Base-by-base conservation (phyloP, 208 protist species). In the Phytomonas francai region DNA sequence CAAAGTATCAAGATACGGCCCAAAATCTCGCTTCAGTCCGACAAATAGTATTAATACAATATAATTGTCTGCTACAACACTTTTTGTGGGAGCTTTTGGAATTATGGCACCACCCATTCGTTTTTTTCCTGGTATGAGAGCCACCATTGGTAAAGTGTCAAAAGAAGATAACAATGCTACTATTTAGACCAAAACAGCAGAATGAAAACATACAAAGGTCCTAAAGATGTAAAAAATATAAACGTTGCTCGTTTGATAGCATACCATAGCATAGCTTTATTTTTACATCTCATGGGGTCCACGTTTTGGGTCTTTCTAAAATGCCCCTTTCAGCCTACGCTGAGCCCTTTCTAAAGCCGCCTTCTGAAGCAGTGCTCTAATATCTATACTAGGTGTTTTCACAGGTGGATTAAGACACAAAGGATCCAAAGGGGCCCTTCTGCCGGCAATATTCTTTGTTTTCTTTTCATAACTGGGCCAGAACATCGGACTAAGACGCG, bases 291-390 rank as follows among this genome's bases (percentile, higher is more conserved):
- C 25, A 54, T 54, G 6, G 0, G 6, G 45, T 7, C 11, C 16
- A 25, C 19, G 6, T 25, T 25, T 25, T 9, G 22, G 25, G 45
- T 22, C 2, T 6, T 6, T 54, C 45, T 54, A 54, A 54, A 54
- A 54, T 25, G 45, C 45, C 45, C 45, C 45, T 54, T 54, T 54
- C 3, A 54, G 45, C 16, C 45, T 61, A 27, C 85, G 83, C 31
- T 85, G 81, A 16, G 83, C 88, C 4, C 88, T 77, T 25, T 94
- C 88, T 54, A 83, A 64, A 0, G 85, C 83, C 4, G 88, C 88
- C 8, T 82, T 75, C 68, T 94, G 88, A 25, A 94, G 78, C 83
- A 94, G 81, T 19, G 81, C 74, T 59, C 85, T 88, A 49, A 94
- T 94, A 68, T 94, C 88, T 14, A 75, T 73, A 29, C 65, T 54